Base-by-base conservation (phyloP, 345 rosid genomes). In the Pseudoturritis turrita region DNA sequence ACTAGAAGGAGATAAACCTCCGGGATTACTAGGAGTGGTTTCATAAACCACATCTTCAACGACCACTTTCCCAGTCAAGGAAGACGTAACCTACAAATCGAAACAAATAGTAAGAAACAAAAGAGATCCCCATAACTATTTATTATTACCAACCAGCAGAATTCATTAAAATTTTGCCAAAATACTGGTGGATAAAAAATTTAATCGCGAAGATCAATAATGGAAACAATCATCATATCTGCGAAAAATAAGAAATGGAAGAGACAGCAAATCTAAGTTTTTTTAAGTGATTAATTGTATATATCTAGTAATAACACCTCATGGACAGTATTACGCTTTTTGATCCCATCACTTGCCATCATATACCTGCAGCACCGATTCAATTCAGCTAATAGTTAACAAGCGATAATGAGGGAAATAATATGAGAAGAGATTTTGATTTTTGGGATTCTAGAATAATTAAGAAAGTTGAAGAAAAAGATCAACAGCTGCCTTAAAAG, bases 331-430 rank as follows among this genome's bases (percentile, higher is more conserved):
- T 57, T 67, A 66, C 84, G 85, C 77, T 75, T 82, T 77, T 87
- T 84, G 51, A 93, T 80, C 37, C 97, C 94, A 82, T 93, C 98
- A 81, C 89, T 72, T 7, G 92, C 95, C 88, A 87, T 87, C 97
- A 93, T 82, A 81, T 86, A 94, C 72, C 97, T 92, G 88, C 56
- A 73, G 22, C 72, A 73, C 40, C 35, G 49, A 62, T 55, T 22
- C 40, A 60, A 13, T 66, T n/a, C 11, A 77, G 5, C n/a, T 28
- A 7, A 17, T 14, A 39, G 21, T 29, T 2, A 53, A 51, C 37
- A 31, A n/a, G 5, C 26, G 45, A 43, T 3, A 41, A 21, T 10
- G 54, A 13, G 35, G 47, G 8, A 33, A 40, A 53, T 8, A 56
- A 29, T 33, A 33, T 23, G 44, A 51, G 14, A 19, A 44, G 15